phyloP scores from a whole-genome alignment of 2,329 filamentous ascomycete genomes.

The Beauveria bassiana region DNA sequence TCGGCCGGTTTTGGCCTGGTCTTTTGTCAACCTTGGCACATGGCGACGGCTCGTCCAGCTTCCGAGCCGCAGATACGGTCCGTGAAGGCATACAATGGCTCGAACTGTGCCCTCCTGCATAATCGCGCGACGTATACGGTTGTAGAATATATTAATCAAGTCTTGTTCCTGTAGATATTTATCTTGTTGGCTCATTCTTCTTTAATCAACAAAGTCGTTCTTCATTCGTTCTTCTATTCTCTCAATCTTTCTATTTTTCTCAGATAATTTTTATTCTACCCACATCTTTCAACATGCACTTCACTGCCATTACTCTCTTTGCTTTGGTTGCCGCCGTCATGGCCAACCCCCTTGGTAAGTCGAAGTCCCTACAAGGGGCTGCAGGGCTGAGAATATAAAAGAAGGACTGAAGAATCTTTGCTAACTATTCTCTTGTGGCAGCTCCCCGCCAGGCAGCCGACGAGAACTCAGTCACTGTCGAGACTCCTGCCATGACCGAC shows the following conservation, averaged over 20 bases:
- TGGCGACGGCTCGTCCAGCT: not conserved
- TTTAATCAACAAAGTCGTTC: not conserved
- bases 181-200: not conserved
- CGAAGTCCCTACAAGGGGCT: not conserved
- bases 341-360: slow-evolving; percentile 29
- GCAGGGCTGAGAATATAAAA: too few species aligned
- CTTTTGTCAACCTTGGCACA: not conserved
- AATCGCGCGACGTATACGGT: not conserved
- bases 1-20: not conserved
- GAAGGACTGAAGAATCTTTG: too few species aligned
- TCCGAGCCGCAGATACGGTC: slow-evolving; percentile 5
- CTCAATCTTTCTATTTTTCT: not conserved
- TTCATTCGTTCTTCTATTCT: not conserved
- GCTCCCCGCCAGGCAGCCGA: slow-evolving; percentile 12
- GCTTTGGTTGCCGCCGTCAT: slow-evolving; percentile 39
- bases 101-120: not conserved
- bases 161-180: not conserved
- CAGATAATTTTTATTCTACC: slow-evolving; percentile 11
- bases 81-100: not conserved
- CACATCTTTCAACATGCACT: slow-evolving; percentile 42
- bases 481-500: slow-evolving; percentile 38
- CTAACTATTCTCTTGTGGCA: not conserved
- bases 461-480: slow-evolving; percentile 22
- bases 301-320: slow-evolving; percentile 38
- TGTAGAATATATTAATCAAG: slow-evolving; percentile 2